Evolutionary conservation across 192 early-diverging fungal genomes (phyloP).

Genomic region (Linnemannia exigua): DNA sequence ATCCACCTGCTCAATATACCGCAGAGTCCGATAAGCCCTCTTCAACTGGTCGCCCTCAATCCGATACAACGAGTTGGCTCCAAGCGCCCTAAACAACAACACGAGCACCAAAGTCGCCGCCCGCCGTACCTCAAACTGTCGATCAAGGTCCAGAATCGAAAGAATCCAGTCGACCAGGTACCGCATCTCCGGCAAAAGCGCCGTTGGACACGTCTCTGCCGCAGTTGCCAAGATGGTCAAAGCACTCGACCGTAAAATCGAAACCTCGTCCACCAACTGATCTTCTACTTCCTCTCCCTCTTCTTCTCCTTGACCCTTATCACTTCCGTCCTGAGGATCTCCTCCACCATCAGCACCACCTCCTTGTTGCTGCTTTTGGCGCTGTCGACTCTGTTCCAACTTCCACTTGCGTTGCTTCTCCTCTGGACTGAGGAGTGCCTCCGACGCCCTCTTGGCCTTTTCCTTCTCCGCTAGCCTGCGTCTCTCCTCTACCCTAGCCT

Average conservation of each 20-base stretch:
- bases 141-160: constrained; percentile 77
- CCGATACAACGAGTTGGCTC: constrained; percentile 59
- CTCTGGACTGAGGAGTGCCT: constrained; percentile 37
- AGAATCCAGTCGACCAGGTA: constrained; percentile 78
- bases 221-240: constrained; percentile 75
- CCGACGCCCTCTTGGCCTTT: constrained; percentile 21
- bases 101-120: constrained; percentile 80
- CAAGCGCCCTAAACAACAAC: constrained; percentile 79
- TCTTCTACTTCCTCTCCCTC: constrained; percentile 13
- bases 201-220: constrained; percentile 80
- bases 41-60: constrained; percentile 73
- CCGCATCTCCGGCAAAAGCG: constrained; percentile 75
- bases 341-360: not conserved
- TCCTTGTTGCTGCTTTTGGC: not conserved
- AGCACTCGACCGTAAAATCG: constrained; percentile 69
- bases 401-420: constrained; percentile 46
- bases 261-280: constrained; percentile 29
- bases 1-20: constrained; percentile 76
- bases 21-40: constrained; percentile 68
- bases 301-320: not conserved
- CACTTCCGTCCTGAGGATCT: not conserved
- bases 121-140: constrained; percentile 72
- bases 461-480: constrained; percentile 7
- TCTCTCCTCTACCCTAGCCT: constrained; percentile 30
- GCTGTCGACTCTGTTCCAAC: constrained; percentile 10